A percentile compares a stretch with the other conserved stretches of the same genome.
Conservation (phyloP, 1,139 yeast species). For the Taphrina deformans region DNA sequence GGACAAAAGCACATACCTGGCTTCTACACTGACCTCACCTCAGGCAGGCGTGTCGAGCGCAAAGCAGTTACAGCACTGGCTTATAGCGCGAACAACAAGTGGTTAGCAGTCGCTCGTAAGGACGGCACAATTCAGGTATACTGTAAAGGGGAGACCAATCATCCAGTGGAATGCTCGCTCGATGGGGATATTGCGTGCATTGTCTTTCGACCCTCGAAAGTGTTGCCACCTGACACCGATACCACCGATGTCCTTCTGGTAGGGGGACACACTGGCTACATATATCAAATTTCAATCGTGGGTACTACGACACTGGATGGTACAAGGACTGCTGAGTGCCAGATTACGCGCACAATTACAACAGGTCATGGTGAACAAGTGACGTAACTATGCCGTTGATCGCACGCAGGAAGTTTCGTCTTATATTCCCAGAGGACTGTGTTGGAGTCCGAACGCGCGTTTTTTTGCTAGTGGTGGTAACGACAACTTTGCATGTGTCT, state of each 20-base stretch:
- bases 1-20: conserved; percentile 43
- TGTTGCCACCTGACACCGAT: neutral
- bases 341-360: neutral
- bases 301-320: neutral
- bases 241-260: conserved; percentile 13
- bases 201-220: conserved; percentile 6
- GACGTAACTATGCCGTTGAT: neutral
- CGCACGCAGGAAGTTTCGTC: neutral
- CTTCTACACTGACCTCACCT: neutral
- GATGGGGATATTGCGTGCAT: conserved; percentile 16
- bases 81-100: conserved; percentile 52
- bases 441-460: conserved; percentile 35
- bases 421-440: conserved; percentile 28
- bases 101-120: conserved; percentile 61
- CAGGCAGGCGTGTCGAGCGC: neutral
- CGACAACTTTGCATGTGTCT: conserved; percentile 33
- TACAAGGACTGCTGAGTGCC: neutral
- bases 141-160: neutral
- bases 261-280: conserved; percentile 27
- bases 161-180: neutral
- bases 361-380: conserved; percentile 16
- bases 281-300: neutral
- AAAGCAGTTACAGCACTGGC: conserved; percentile 55
- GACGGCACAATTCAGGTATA: conserved; percentile 54
- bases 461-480: conserved; percentile 37